Base-by-base conservation (phyloP, 495 filamentous ascomycete species). In the Hamigera avellanea region DNA sequence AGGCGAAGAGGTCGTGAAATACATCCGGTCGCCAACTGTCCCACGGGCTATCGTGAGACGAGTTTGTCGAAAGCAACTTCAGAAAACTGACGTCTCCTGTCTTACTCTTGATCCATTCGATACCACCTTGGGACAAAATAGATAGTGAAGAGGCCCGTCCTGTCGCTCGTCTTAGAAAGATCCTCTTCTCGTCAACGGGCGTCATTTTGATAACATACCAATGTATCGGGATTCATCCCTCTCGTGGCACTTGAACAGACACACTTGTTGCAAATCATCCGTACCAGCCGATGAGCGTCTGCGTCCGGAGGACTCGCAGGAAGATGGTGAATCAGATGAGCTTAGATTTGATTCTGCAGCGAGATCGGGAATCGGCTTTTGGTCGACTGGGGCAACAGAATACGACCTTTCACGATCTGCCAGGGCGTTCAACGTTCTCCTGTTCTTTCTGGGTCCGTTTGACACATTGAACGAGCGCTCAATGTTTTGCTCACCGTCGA, bases 41-140 rank as follows among this genome's bases (percentile, higher is more conserved):
- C 81, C 81, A 93, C 41, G 86, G 86, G 50, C 78, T 78, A 38
- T 89, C 83, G 41, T 86, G 78, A 14, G 74, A 68, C 0, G 78
- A 78, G 15, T 75, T 70, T 16, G 76, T 68, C 4, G 80, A 76
- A 21, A 96, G 78, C 73, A 93, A 81, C 25, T 78, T 73, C 52
- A 93, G 80, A 57, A 95, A 95, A 3, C 80, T 86, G 12, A 50
- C 71, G 48, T 95, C 89, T 13, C 91, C 91, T 19, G 87, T 93
- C 62, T 89, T 95, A 40, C 83, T 78, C 46, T 93, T 95, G 33
- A 98, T 87, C 89, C 93, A 98, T 49, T 94, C 82, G 34, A 98
- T 86, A 27, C 91, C 91, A 52, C 89, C 87, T 14, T 85, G 85
- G 1, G 88, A 95, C 56, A 93, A 78, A 40, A 98, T 95, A 19